These are phyloP conservation scores for Stemphylium lycopersici DNA, from an alignment of 2,329 filamentous ascomycete genomes.

Conservation along the genomic window DNA sequence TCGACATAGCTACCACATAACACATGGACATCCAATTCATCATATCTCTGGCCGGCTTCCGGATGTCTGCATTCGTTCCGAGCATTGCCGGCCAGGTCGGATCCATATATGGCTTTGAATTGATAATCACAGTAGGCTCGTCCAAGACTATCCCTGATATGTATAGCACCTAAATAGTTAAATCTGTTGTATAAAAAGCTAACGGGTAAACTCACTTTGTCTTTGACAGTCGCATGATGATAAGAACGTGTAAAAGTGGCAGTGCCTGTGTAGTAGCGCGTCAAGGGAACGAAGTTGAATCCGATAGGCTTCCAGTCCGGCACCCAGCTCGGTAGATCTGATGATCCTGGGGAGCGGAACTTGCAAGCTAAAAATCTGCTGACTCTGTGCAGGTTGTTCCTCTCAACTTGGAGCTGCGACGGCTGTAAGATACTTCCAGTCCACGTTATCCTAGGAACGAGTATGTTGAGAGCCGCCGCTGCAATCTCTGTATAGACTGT, in stretches of 20 bases:
- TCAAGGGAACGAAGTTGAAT: conserved; percentile 8
- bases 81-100: too few species aligned
- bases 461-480: background rate
- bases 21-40: background rate
- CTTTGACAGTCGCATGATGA: background rate
- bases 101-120: background rate
- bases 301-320: conserved; percentile 14
- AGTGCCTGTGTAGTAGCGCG: background rate
- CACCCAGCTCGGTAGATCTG: conserved; percentile 15
- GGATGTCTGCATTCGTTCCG: background rate
- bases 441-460: background rate
- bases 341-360: background rate
- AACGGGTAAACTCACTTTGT: background rate
- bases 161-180: background rate
- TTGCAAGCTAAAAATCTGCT: conserved; percentile 2
- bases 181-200: background rate
- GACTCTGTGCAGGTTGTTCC: background rate
- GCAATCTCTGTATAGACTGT: background rate
- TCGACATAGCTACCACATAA: background rate
- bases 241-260: background rate
- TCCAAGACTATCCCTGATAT: background rate
- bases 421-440: background rate
- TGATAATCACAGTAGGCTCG: background rate
- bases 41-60: background rate
- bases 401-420: too few species aligned